phyloP scores from a whole-genome alignment of 441 rosid genomes.

The Gossypium lobatum region DNA sequence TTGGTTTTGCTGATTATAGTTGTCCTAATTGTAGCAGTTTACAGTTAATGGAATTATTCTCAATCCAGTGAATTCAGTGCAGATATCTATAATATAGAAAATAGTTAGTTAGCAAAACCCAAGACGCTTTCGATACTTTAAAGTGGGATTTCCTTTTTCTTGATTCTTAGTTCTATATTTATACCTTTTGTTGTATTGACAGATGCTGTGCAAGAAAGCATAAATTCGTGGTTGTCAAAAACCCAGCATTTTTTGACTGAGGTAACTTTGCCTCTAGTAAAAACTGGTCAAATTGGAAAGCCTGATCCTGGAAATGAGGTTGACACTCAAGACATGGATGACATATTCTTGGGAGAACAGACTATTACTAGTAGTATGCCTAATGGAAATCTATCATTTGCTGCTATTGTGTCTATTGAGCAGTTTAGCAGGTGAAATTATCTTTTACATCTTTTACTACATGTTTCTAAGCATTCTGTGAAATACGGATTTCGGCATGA shows the following conservation, averaged over 20 bases:
- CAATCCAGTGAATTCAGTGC: neutral
- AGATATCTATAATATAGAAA: neutral
- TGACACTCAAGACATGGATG: constrained; percentile 54
- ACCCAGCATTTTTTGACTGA: constrained; percentile 59
- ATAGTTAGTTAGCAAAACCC: neutral
- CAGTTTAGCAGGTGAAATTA: constrained; percentile 84
- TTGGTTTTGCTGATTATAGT: neutral
- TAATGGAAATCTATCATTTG: constrained; percentile 60
- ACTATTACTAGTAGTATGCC: constrained; percentile 54
- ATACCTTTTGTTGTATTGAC: constrained; percentile 16
- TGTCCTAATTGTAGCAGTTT: neutral
- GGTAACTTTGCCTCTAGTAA: constrained; percentile 56
- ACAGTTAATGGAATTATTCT: neutral
- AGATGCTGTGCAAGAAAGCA: constrained; percentile 72
- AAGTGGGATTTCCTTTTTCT: neutral
- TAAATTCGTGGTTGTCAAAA: constrained; percentile 71
- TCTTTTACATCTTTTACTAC: neutral
- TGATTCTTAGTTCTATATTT: constrained; percentile 15
- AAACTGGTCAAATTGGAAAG: constrained; percentile 43
- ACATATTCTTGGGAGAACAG: constrained; percentile 69
- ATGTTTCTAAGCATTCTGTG: neutral
- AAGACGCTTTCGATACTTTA: neutral
- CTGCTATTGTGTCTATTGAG: constrained; percentile 80
- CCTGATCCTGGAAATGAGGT: constrained; percentile 32
- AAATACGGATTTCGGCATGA: neutral